A percentile compares a stretch with the other conserved stretches of the same genome.
phyloP scores from a whole-genome alignment of 2,329 filamentous ascomycete genomes.

The Penicillium sp. region DNA sequence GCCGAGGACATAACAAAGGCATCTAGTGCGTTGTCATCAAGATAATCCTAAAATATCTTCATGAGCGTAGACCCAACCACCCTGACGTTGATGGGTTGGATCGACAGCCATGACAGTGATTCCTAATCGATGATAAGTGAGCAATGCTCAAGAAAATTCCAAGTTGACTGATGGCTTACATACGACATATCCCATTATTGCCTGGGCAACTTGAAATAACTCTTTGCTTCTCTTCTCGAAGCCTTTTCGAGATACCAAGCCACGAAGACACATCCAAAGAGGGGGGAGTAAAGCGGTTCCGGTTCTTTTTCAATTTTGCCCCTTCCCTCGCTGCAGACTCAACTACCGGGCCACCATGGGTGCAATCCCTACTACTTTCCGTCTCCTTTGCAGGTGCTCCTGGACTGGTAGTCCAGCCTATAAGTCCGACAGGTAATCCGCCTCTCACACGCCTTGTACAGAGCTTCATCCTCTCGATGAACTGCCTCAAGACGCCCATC shows the following conservation, averaged over 20 bases:
- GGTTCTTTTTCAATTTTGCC: background rate
- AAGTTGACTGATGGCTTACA: background rate
- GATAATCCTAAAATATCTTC: conserved; percentile 28
- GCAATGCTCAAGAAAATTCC: background rate
- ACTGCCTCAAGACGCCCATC: conserved; percentile 7
- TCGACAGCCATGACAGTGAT: conserved; percentile 7
- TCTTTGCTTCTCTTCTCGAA: conserved; percentile 12
- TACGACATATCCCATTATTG: conserved; percentile 9
- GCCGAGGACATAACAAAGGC: conserved; percentile 6
- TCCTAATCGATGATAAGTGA: conserved; percentile 3
- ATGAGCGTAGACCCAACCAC: conserved; percentile 17
- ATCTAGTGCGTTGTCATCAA: conserved; percentile 21
- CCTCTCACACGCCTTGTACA: conserved; percentile 16
- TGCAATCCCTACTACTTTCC: background rate
- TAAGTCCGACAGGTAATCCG: conserved; percentile 9
- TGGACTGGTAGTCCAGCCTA: conserved; percentile 9
- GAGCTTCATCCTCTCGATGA: conserved; percentile 7
- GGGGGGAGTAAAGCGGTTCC: conserved; percentile 3
- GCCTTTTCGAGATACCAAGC: conserved; percentile 7
- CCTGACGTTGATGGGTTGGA: conserved; percentile 4
- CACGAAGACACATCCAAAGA: conserved; percentile 11
- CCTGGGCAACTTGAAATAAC: background rate
- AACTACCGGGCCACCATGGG: background rate
- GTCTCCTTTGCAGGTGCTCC: background rate
- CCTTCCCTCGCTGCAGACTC: background rate